Percentiles rank a stretch among this genome's conserved stretches.
phyloP scores from a whole-genome alignment of 495 filamentous ascomycete genomes.

The Aspergillus ostianus region DNA sequence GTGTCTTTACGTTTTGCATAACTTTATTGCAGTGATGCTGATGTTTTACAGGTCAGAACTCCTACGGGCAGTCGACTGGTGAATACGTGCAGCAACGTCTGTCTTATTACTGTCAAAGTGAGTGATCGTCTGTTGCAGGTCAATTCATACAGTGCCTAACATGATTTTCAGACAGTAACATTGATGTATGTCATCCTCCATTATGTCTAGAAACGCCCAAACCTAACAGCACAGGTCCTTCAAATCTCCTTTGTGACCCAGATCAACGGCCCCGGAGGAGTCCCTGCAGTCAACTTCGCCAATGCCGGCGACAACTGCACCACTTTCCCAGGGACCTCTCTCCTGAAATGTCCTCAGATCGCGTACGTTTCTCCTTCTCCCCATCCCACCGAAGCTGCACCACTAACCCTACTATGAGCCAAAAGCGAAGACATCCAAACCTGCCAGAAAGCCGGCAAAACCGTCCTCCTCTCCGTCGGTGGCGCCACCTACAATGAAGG shows the following conservation, averaged over 20 bases:
- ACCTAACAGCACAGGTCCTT: conserved; percentile 46
- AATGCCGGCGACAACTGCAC: conserved; percentile 58
- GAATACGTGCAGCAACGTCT: conserved; percentile 53
- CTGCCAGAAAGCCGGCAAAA: conserved; percentile 65
- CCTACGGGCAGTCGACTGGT: conserved; percentile 40
- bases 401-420: conserved; percentile 17
- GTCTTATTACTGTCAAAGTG: conserved; percentile 57
- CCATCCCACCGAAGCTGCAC: background rate
- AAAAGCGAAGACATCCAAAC: conserved; percentile 54
- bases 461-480: conserved; percentile 65
- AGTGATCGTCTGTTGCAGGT: conserved; percentile 15
- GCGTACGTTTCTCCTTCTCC: conserved; percentile 41
- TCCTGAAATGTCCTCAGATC: conserved; percentile 61
- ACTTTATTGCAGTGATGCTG: background rate
- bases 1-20: conserved; percentile 7
- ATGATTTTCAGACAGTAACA: background rate
- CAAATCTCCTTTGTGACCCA: conserved; percentile 59
- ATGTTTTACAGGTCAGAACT: conserved; percentile 56
- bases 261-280: conserved; percentile 49
- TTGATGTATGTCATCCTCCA: background rate
- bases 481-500: conserved; percentile 62
- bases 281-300: conserved; percentile 59
- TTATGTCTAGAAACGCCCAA: conserved; percentile 26
- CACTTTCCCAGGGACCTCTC: conserved; percentile 51
- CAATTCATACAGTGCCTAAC: background rate